A percentile compares a stretch with the other conserved stretches of the same genome.
These are phyloP conservation scores for Jaenimonas drosophilae DNA, from an alignment of 208 protist genomes.

Conservation along the genomic window DNA sequence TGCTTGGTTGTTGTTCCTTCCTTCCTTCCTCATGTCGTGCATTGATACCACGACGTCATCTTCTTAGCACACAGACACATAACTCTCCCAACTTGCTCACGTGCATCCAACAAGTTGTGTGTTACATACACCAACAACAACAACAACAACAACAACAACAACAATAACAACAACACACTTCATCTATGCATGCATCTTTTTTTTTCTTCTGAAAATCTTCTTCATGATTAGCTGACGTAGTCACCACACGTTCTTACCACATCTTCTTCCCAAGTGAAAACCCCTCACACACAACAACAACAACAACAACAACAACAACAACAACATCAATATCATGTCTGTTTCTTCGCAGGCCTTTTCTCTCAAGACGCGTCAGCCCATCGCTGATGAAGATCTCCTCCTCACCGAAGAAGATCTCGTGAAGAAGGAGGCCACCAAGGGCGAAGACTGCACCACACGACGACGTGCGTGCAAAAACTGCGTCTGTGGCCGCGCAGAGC, in stretches of 20 bases:
- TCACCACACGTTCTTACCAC: not conserved
- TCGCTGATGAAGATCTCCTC: conserved; percentile 63
- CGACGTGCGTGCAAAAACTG: conserved; percentile 84
- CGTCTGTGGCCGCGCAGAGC: conserved; percentile 70
- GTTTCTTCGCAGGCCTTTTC: conserved; percentile 41
- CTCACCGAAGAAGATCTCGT: conserved; percentile 65
- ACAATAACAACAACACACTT: not conserved
- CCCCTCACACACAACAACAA: not conserved
- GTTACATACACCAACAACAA: not conserved
- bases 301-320: conserved; percentile 3
- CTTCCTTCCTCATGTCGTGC: no score
- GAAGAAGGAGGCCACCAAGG: conserved; percentile 31
- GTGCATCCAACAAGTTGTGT: not conserved
- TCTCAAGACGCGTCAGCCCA: conserved; percentile 65
- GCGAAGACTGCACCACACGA: conserved; percentile 75
- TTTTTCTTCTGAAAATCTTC: not conserved
- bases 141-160: not conserved
- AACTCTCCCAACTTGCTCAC: no score
- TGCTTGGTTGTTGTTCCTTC: no score
- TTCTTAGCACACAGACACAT: no score
- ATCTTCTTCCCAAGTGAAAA: not conserved
- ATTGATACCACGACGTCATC: no score
- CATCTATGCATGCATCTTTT: not conserved
- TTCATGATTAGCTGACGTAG: not conserved
- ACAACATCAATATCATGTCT: not conserved